Percentiles rank a stretch among this genome's conserved stretches.
Conservation (phyloP, 208 protist species). For the Leishmania turanica region DNA sequence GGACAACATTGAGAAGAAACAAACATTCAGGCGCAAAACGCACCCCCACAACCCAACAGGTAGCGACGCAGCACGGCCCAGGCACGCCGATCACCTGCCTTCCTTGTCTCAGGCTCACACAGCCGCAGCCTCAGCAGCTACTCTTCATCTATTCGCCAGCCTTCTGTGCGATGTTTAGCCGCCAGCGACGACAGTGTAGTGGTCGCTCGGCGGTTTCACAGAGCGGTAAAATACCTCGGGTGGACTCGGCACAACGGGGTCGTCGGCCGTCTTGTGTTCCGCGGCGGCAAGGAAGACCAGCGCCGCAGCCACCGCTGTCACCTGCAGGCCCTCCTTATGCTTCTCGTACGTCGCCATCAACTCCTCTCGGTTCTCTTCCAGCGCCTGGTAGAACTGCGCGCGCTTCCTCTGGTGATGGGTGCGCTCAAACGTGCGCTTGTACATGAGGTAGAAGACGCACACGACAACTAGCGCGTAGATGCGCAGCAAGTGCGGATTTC, state of each 20-base stretch:
- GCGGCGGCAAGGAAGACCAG: constrained; percentile 65
- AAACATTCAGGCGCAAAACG: not conserved
- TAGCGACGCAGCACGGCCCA: not conserved
- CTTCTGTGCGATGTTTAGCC: constrained; percentile 13
- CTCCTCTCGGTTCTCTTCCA: constrained; percentile 51
- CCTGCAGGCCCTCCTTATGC: constrained; percentile 54
- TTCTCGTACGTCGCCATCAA: constrained; percentile 44
- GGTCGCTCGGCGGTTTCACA: constrained; percentile 52
- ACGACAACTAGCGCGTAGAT: constrained; percentile 49
- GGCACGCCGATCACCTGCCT: not conserved
- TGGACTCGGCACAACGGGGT: constrained; percentile 47
- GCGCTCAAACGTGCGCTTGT: constrained; percentile 69
- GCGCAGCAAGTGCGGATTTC: constrained; percentile 45
- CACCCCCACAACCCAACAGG: not conserved
- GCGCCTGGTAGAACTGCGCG: constrained; percentile 52
- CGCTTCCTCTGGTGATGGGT: constrained; percentile 44
- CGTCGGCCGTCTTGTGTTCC: constrained; percentile 38
- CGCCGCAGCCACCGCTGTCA: constrained; percentile 56
- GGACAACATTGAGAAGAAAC: not conserved
- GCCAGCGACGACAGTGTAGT: constrained; percentile 72
- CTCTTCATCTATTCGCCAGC: too few relatives aligned
- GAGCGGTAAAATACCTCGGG: constrained; percentile 53
- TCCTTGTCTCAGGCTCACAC: not conserved
- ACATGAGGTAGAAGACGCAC: constrained; percentile 58
- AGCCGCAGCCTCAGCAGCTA: not conserved